A percentile compares a stretch with the other conserved stretches of the same genome.
These are phyloP conservation scores for Rhizoclosmatium globosum DNA, from an alignment of 192 early-diverging fungal genomes.

Conservation along the genomic window DNA sequence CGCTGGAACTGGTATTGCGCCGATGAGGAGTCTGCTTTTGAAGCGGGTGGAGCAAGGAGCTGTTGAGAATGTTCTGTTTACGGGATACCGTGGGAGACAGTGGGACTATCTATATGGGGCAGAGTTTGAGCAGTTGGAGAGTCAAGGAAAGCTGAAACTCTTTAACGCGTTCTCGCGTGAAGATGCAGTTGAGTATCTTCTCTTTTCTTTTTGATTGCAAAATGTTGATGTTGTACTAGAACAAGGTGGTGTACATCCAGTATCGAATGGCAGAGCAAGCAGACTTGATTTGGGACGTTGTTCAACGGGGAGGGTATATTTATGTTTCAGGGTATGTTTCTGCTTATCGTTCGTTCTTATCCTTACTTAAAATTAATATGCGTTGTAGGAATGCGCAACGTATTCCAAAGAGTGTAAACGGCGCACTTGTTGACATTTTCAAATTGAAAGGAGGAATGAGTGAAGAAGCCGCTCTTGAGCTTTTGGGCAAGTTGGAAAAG, in stretches of 20 bases:
- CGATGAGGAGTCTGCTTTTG: constrained; percentile 84
- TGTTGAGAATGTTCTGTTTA: constrained; percentile 78
- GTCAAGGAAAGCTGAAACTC: constrained; percentile 61
- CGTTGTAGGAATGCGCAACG: constrained; percentile 68
- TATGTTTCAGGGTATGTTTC: constrained; percentile 76
- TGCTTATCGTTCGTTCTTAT: background rate
- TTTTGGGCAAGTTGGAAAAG: constrained; percentile 71
- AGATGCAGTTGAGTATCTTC: constrained; percentile 44
- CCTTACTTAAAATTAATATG: background rate
- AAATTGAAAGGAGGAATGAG: constrained; percentile 59
- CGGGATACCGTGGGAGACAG: constrained; percentile 78
- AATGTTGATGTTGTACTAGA: constrained; percentile 27
- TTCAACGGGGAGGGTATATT: constrained; percentile 67
- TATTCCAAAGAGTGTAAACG: constrained; percentile 77
- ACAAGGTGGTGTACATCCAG: constrained; percentile 82
- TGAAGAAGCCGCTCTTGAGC: constrained; percentile 63
- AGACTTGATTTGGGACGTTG: constrained; percentile 67
- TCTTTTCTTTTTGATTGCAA: background rate
- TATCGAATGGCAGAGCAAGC: constrained; percentile 70
- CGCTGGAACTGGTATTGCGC: constrained; percentile 91
- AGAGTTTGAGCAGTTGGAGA: constrained; percentile 68
- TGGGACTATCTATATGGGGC: constrained; percentile 80
- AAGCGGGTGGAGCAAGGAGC: constrained; percentile 58
- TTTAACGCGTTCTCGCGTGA: constrained; percentile 91
- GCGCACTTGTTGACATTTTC: constrained; percentile 68